Conservation (phyloP, 2,329 filamentous ascomycete genomes). For the Dryadomyces quercus-mongolicae region DNA sequence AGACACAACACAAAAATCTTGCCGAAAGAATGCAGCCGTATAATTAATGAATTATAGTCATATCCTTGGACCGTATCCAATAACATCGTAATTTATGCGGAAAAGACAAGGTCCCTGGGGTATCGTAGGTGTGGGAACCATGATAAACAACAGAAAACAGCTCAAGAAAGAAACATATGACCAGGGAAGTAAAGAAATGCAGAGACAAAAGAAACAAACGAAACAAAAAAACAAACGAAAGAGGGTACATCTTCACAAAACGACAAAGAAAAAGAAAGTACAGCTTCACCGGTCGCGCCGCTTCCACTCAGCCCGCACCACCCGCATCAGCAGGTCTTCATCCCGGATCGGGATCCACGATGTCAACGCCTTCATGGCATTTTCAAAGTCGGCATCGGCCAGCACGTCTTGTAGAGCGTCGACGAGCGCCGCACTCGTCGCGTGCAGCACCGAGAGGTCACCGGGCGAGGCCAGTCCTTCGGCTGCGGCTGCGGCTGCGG, state of each 20-base stretch:
- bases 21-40: too few relatives aligned
- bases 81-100: background rate
- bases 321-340: conserved; percentile 84
- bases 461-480: background rate
- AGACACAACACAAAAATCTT: too few relatives aligned
- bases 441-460: conserved; percentile 71
- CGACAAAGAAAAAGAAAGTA: background rate
- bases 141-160: background rate
- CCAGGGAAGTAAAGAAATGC: too few relatives aligned
- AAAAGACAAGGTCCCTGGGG: background rate
- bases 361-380: conserved; percentile 93
- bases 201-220: background rate
- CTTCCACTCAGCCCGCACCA: conserved; percentile 81
- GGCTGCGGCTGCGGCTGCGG: background rate
- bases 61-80: background rate
- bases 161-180: background rate
- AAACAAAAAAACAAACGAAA: background rate
- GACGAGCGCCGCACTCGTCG: conserved; percentile 78
- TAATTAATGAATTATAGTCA: background rate
- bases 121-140: background rate
- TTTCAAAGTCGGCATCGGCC: conserved; percentile 90
- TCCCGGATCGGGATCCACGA: conserved; percentile 91
- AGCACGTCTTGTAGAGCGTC: conserved; percentile 82
- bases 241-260: too few relatives aligned
- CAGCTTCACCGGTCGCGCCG: conserved; percentile 22